Evolutionary conservation across 306 rosid species (phyloP).

Genomic region (Cicer cuneatum): DNA sequence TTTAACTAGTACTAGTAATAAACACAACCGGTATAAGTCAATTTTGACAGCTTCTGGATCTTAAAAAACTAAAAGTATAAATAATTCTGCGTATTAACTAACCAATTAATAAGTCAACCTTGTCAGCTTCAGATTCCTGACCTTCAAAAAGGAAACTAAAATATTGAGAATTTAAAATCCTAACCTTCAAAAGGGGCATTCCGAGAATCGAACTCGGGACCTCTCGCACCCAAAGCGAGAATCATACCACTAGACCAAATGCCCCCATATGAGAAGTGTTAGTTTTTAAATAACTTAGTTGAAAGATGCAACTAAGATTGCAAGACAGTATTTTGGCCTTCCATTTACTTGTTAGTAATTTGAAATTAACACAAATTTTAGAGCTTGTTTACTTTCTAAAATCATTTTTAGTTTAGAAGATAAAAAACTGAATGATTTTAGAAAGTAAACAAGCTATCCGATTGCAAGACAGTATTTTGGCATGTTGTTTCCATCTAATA

Average conservation of each 20-base stretch:
- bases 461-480: too few species aligned
- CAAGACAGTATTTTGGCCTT: too few species aligned
- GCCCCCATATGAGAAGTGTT: background rate
- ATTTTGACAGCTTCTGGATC: background rate
- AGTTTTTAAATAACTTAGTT: background rate
- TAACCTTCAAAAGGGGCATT: conserved; percentile 2
- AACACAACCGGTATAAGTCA: background rate
- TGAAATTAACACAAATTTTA: too few species aligned
- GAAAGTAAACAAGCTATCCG: too few species aligned
- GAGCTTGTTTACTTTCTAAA: too few species aligned
- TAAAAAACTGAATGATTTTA: too few species aligned
- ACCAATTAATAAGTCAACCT: background rate
- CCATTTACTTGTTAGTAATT: too few species aligned
- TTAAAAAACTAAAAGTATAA: background rate
- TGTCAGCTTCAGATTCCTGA: background rate
- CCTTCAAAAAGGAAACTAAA: too few species aligned
- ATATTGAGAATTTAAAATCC: too few species aligned
- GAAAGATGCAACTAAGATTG: too few species aligned
- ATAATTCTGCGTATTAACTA: background rate
- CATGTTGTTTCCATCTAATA: too few species aligned
- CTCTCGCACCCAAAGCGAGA: conserved; percentile 53
- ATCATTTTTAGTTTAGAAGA: too few species aligned
- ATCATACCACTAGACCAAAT: conserved; percentile 65
- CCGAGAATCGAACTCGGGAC: conserved; percentile 16
- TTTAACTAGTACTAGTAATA: conserved; percentile 5